Evolutionary conservation across 768 basidiomycete species (phyloP).

Genomic region (Lanmaoa pseudosensibilis): DNA sequence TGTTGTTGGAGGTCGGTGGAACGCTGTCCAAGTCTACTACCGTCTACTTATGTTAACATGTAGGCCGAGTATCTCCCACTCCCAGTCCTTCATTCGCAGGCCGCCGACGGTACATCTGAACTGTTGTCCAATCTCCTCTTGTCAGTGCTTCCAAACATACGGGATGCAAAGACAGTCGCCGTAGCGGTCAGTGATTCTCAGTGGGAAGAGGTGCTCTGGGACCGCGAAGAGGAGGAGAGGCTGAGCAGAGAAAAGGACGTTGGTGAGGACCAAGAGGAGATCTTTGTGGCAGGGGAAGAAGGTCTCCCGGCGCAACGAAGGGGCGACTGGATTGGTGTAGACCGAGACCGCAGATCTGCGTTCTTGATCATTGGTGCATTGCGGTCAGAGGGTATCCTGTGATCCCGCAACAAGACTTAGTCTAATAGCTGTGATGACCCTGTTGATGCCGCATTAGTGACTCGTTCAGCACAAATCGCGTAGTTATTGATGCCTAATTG

Average conservation of each 20-base stretch:
- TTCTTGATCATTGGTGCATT: slow-evolving; percentile 78
- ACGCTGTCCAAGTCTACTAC: not conserved
- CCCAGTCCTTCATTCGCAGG: slow-evolving; percentile 62
- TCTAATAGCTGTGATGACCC: too few species aligned
- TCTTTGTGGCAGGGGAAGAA: slow-evolving; percentile 63
- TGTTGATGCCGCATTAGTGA: not conserved
- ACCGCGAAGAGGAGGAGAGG: slow-evolving; percentile 61
- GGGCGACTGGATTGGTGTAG: slow-evolving; percentile 76
- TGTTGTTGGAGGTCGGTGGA: slow-evolving; percentile 71
- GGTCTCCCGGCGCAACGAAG: slow-evolving; percentile 47
- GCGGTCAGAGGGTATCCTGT: slow-evolving; percentile 66
- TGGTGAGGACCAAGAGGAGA: slow-evolving; percentile 42
- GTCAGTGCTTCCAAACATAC: slow-evolving; percentile 71
- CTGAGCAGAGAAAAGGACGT: slow-evolving; percentile 24
- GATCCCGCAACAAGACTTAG: not conserved
- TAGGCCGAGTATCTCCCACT: slow-evolving; percentile 85
- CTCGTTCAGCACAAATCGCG: not conserved
- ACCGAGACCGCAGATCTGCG: slow-evolving; percentile 77
- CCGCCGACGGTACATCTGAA: slow-evolving; percentile 67
- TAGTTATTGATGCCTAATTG: not conserved
- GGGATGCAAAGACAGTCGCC: slow-evolving; percentile 72
- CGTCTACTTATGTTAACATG: not conserved
- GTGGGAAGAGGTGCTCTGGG: slow-evolving; percentile 82
- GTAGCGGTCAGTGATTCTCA: slow-evolving; percentile 76
- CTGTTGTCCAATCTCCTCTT: slow-evolving; percentile 73